Conservation (phyloP, 164 flowering plant species). For the Paratinospora sagittata region DNA sequence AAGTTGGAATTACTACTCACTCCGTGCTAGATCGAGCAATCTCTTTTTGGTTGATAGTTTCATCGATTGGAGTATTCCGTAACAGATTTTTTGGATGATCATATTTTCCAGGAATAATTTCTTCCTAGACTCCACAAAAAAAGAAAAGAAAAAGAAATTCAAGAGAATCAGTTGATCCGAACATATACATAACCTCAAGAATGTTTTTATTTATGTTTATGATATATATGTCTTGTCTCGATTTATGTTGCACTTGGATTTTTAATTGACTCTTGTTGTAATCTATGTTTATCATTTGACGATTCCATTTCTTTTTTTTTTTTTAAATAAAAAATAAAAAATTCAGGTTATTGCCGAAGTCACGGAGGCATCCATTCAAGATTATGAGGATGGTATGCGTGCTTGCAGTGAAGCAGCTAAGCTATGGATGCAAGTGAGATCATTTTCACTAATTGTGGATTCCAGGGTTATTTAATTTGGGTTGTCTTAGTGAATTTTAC, state of each 20-base stretch:
- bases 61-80: too few species aligned
- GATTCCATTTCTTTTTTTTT: neutral
- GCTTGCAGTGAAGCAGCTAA: slow-evolving; percentile 75
- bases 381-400: slow-evolving; percentile 77
- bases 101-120: neutral
- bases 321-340: neutral
- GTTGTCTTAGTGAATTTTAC: neutral
- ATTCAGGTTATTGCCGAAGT: slow-evolving; percentile 76
- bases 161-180: neutral
- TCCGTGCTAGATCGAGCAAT: too few species aligned
- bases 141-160: too few species aligned
- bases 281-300: neutral
- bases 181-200: neutral
- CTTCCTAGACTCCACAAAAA: too few species aligned
- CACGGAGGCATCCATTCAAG: slow-evolving; percentile 63
- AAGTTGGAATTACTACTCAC: neutral
- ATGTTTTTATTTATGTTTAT: neutral
- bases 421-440: slow-evolving; percentile 73
- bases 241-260: neutral
- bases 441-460: neutral
- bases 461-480: neutral
- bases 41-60: too few species aligned
- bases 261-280: neutral
- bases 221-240: neutral
- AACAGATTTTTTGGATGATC: neutral